Evolutionary conservation across 73 alveolate genomes (phyloP), one percentile per base, ranked within the genome.

Genomic region (Stentor coeruleus): DNA sequence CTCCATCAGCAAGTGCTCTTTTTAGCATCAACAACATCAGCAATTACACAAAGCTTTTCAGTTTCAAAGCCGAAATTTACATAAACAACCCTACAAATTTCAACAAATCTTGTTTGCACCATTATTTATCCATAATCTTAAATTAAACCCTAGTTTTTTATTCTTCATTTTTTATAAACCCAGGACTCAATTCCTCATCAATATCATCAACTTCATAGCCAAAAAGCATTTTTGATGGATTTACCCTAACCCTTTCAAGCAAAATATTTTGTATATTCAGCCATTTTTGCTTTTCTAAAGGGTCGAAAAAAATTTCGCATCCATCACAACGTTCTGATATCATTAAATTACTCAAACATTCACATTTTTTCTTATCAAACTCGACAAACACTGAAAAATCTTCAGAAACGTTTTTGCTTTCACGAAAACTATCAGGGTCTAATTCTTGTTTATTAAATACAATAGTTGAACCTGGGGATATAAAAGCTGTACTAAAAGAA

Each of bases 21-120:
- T n/a, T n/a, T n/a, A 60, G 85, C 84, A 55, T 87, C 95, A 80
- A 89, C 89, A 39, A 92, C 87, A 83, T 92, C 98, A 11, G 88
- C 96, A 77, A 92, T 87, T 35, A 92, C 96, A 55, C 91, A 89
- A 39, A 90, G 82, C 82, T 87, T 92, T 80, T 91, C 93, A 3
- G 58, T 3, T 72, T 88, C 86, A 58, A 89, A 84, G 58, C 98
- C 96, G 90, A 74, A 91, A 87, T 90, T 92, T 20, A 92, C 86
- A 60, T 84, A 49, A 31, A 83, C 94, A 28, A 91, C 95, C 81
- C 96, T 83, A 59, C 95, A 95, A 57, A 92, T 86, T 85, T 92
- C 94, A 3, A 92, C 94, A 77, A 92, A 90, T 39, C 93, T 86
- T 66, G 79, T 20, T 20, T 66, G 79, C 14, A 33, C 79, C 79